Evolutionary conservation across 805 yeast genomes (phyloP), one percentile per base, ranked within the genome.

Genomic region (Suhomyces prunicola): DNA sequence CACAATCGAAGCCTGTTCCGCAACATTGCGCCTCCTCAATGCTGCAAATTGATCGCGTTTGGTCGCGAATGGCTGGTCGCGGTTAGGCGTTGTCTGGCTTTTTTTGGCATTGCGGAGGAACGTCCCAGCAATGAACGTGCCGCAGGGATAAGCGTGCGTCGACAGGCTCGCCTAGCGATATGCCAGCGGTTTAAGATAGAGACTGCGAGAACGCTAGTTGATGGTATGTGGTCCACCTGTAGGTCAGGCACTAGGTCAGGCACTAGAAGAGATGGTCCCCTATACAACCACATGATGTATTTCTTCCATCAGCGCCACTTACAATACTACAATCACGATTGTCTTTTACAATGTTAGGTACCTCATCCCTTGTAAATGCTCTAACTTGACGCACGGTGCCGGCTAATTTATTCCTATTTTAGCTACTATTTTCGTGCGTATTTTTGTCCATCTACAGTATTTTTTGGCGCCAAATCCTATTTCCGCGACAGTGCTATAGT

Each of bases 41-140:
- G 41, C 41, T 36, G 41, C 41, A 36, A 36, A 36, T 19, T 39
- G 13, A 39, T 39, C 42, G 42, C 42, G 42, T 39, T 10, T 39
- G 24, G 42, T 39, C 42, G 42, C 42, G 42, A 39, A 39, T 39
- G 42, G 42, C 42, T 39, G 42, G 35, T 45, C 36, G 47, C 47
- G 23, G 47, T 17, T 27, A 9, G 24, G 24, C 42, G 42, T 17
- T 39, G 42, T 17, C 24, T 39, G 24, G 42, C 42, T 39, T 39
- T 17, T 15, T 17, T 10, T 39, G 15, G 42, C 42, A 39, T 24
- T 33, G 17, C 13, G 22, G 23, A 39, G 24, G 42, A 24, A 29
- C 46, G 40, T 27, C 44, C 50, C 44, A 39, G 44, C 31, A 41
- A 40, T 24, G 13, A 7, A 39, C 39, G 47, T 45, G 19, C 29